A percentile compares a stretch with the other conserved stretches of the same genome.
These are phyloP conservation scores for Puccinia coronata DNA, from an alignment of 1,284 basidiomycete species.

Conservation along the genomic window DNA sequence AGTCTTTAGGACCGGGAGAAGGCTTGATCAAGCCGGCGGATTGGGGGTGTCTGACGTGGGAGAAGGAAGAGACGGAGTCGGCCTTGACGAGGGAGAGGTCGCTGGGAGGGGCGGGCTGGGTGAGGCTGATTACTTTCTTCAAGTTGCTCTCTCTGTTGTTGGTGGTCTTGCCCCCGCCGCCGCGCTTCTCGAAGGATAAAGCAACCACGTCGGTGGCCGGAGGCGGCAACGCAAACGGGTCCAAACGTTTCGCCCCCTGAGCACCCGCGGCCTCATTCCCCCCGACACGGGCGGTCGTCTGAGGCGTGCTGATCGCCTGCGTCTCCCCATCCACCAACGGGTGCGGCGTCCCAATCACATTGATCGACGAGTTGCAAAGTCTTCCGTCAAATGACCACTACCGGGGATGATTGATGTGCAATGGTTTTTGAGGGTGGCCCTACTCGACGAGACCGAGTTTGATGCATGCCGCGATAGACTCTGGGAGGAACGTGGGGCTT, in stretches of 20 bases:
- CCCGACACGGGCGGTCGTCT: too few species aligned
- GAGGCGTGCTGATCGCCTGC: too few species aligned
- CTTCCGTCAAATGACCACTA: too few species aligned
- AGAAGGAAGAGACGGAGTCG: constrained; percentile 37
- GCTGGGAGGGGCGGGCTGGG: not conserved
- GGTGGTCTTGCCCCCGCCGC: too few species aligned
- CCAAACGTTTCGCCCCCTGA: not conserved
- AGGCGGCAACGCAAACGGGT: constrained; percentile 25
- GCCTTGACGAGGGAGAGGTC: not conserved
- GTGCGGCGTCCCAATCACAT: too few species aligned
- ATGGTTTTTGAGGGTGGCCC: constrained; percentile 29
- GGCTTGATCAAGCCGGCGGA: not conserved
- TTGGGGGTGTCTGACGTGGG: constrained; percentile 1
- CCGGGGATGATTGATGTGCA: constrained; percentile 47
- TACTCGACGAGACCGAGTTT: constrained; percentile 36
- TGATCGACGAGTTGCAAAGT: too few species aligned
- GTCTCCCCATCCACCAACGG: too few species aligned
- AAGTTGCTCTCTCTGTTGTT: not conserved
- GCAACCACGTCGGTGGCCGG: constrained; percentile 9
- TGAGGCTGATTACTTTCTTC: not conserved
- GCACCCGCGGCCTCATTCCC: not conserved
- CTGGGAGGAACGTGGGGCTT: not conserved
- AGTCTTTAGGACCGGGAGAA: too few species aligned
- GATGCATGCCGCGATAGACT: constrained; percentile 29
- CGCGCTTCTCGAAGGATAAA: not conserved